Base-by-base conservation (phyloP, 2,329 filamentous ascomycete genomes). In the Aspergillus bombycis region DNA sequence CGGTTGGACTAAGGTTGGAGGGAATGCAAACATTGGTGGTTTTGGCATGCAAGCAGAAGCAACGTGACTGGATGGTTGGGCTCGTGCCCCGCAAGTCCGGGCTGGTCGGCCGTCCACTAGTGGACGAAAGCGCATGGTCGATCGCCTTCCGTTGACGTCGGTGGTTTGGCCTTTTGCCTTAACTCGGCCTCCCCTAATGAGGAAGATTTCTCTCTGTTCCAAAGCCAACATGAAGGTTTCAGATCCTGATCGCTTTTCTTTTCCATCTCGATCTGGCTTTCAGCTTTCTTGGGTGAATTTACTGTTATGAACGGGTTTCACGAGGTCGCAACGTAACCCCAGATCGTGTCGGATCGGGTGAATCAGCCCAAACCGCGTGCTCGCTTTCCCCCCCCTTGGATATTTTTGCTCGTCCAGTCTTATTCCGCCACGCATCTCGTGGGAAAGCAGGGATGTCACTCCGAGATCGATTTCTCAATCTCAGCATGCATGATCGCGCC, bases 401-500 rank as follows among this genome's bases (percentile, higher is more conserved):
- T 54, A 12, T 19, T 30, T n/a, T 26, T 53, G 16, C 9, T 34
- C 34, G 34, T 16, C 34, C 34, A 36, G 34, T 34, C 28, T 36
- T 36, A 36, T 32, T 16, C 36, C 21, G 32, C 30, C 30, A 55
- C 52, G n/a, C 36, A 10, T 26, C 23, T 19, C 12, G n/a, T 55
- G 21, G 30, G 19, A 23, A 23, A 36, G n/a, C 52, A 38, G 36
- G n/a, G 21, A 71, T 70, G 69, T 63, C 57, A 28, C 57, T 69
- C 50, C 66, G 68, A 60, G 63, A 73, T 52, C 63, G 70, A 28
- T 64, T 73, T 64, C 67, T 73, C 50, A 67, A 67, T 46, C 63
- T 73, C 46, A 65, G 54, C 32, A 66, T 73, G 19, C 66, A 65
- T 8, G 63, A 38, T 38, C 65, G 52, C 41, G 38, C 43, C 10